phyloP scores from a whole-genome alignment of 139 green algal species.

The Zygnema circumcarinatum region DNA sequence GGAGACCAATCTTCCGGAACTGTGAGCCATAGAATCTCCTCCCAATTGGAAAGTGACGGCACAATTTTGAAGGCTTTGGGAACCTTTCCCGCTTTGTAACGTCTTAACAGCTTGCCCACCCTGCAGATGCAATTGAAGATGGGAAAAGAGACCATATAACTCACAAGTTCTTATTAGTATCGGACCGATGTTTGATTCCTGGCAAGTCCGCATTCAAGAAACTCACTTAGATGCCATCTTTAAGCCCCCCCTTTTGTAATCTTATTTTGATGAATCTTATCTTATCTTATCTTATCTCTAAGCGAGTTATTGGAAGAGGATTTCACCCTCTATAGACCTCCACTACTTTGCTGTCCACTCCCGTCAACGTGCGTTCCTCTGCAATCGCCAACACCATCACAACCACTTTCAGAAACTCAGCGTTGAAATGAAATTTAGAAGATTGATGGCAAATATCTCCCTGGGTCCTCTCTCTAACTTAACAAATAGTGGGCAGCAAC shows the following conservation, averaged over 20 bases:
- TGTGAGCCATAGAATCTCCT: slow-evolving; percentile 95
- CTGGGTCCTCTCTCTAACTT: too few species aligned
- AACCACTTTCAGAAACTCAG: too few species aligned
- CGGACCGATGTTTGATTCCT: neutral
- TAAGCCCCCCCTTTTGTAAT: neutral
- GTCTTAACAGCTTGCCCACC: slow-evolving; percentile 67
- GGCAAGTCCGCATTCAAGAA: too few species aligned
- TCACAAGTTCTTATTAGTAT: neutral
- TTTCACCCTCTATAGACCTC: slow-evolving; percentile 57
- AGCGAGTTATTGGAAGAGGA: too few species aligned
- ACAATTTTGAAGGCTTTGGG: slow-evolving; percentile 99
- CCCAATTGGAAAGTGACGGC: slow-evolving; percentile 94
- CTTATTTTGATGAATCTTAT: neutral
- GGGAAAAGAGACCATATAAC: neutral
- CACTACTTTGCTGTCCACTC: slow-evolving; percentile 76
- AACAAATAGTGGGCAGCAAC: too few species aligned
- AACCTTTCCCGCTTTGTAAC: slow-evolving; percentile 84
- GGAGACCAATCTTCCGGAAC: slow-evolving; percentile 79
- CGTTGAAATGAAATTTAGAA: too few species aligned
- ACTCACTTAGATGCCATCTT: neutral
- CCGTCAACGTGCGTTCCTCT: slow-evolving; percentile 25
- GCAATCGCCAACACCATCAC: neutral
- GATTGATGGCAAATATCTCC: too few species aligned
- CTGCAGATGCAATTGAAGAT: slow-evolving; percentile 5
- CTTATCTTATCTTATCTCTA: too few species aligned